Evolutionary conservation across 345 rosid genomes (phyloP).

Genomic region (Eucalyptus cloeziana): DNA sequence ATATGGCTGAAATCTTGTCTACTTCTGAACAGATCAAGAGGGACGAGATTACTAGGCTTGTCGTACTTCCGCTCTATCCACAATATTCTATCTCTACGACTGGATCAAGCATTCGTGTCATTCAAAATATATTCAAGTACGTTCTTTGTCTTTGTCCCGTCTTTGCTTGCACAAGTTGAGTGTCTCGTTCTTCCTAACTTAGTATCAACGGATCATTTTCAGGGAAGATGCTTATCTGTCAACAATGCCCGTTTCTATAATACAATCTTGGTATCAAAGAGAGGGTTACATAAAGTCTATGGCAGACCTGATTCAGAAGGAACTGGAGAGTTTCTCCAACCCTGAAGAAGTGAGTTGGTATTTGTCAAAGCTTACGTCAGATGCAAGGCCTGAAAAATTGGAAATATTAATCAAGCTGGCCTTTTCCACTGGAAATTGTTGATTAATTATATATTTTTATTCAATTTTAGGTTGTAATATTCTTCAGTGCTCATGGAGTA

Average conservation of each 20-base stretch:
- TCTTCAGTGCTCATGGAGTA: constrained; percentile 97
- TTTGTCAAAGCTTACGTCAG: neutral
- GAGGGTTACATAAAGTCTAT: constrained; percentile 77
- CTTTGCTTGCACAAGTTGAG: neutral
- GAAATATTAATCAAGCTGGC: neutral
- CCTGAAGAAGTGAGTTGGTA: constrained; percentile 54
- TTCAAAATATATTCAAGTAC: constrained; percentile 61
- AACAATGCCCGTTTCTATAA: constrained; percentile 60
- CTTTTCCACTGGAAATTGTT: neutral
- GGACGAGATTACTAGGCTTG: constrained; percentile 76
- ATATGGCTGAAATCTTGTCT: neutral
- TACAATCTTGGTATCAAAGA: constrained; percentile 82
- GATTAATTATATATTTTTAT: neutral
- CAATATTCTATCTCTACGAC: constrained; percentile 93
- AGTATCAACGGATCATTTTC: constrained; percentile 8
- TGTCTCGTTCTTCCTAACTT: neutral
- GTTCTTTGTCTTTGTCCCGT: neutral
- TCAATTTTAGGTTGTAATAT: constrained; percentile 58
- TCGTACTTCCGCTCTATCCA: constrained; percentile 94
- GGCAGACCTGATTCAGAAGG: constrained; percentile 77
- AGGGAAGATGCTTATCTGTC: constrained; percentile 76
- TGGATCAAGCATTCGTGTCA: constrained; percentile 84
- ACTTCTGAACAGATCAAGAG: constrained; percentile 45
- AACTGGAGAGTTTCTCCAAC: constrained; percentile 50
- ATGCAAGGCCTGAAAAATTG: neutral